Evolutionary conservation across 2,329 filamentous ascomycete genomes (phyloP).

Genomic region (Cordyceps tenuipes): DNA sequence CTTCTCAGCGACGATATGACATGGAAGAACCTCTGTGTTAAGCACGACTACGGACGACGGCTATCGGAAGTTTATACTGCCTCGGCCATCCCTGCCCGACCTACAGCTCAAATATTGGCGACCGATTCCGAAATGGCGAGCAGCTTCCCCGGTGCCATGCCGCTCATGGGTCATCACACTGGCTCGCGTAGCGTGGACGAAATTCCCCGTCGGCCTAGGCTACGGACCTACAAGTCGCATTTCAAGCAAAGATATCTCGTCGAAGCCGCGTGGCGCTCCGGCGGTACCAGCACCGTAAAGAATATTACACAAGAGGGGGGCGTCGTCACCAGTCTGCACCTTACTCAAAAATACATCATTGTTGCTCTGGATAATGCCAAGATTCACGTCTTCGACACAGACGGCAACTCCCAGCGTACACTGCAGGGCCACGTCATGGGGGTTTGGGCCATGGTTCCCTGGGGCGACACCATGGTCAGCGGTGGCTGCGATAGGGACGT

Average conservation of each 20-base stretch:
- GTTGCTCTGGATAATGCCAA: constrained; percentile 96
- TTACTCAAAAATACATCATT: constrained; percentile 94
- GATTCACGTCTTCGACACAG: constrained; percentile 94
- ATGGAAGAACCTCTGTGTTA: constrained; percentile 95
- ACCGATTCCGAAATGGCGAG: constrained; percentile 30
- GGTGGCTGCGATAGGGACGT: constrained; percentile 96
- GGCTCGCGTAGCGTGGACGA: constrained; percentile 50
- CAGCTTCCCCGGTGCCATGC: constrained; percentile 38
- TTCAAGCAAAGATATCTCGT: constrained; percentile 98
- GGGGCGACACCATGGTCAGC: constrained; percentile 90
- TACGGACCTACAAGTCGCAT: constrained; percentile 86
- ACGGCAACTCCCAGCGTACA: constrained; percentile 80
- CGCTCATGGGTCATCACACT: constrained; percentile 27
- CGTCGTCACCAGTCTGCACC: constrained; percentile 88
- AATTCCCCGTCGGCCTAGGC: constrained; percentile 44
- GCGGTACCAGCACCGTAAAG: constrained; percentile 71
- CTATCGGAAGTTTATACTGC: constrained; percentile 42
- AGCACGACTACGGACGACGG: constrained; percentile 73
- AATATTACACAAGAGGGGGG: constrained; percentile 96
- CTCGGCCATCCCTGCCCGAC: constrained; percentile 22
- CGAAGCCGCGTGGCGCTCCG: constrained; percentile 91
- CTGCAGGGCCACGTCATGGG: constrained; percentile 97
- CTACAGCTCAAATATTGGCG: constrained; percentile 23
- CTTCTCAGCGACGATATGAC: constrained; percentile 93
- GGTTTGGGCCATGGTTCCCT: constrained; percentile 98